A percentile compares a stretch with the other conserved stretches of the same genome.
These are phyloP conservation scores for Pythium volutum DNA, from an alignment of 352 stramenopile species.

Conservation along the genomic window DNA sequence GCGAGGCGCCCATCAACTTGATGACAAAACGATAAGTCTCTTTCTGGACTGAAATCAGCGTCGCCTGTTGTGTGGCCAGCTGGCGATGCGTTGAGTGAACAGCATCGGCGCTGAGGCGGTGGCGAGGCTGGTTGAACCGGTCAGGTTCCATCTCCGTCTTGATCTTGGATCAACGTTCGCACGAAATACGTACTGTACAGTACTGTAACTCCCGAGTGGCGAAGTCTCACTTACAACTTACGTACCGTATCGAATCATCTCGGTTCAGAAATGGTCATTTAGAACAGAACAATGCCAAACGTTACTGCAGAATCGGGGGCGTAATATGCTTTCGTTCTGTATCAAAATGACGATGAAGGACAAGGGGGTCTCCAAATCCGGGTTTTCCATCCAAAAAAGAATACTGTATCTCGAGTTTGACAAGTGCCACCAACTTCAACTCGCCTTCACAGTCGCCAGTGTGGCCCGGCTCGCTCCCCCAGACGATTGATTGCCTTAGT, in stretches of 20 bases:
- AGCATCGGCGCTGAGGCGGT: neutral
- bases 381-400: neutral
- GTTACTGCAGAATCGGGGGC: too few species aligned
- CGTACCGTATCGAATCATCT: neutral
- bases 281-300: neutral
- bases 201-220: neutral
- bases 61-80: neutral
- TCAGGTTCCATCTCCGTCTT: neutral
- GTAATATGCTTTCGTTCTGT: neutral
- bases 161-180: neutral
- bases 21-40: neutral
- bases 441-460: neutral
- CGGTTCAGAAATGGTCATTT: neutral
- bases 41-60: neutral
- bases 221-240: neutral
- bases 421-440: neutral
- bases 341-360: neutral
- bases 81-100: neutral
- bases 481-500: conserved; percentile 1
- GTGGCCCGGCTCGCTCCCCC: neutral
- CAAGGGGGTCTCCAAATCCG: neutral
- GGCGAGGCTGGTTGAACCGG: too few species aligned
- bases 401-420: neutral
- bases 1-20: neutral
- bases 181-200: too few species aligned